Conservation (phyloP, 2,329 filamentous ascomycete genomes). For the Trichoderma citrinoviride region DNA sequence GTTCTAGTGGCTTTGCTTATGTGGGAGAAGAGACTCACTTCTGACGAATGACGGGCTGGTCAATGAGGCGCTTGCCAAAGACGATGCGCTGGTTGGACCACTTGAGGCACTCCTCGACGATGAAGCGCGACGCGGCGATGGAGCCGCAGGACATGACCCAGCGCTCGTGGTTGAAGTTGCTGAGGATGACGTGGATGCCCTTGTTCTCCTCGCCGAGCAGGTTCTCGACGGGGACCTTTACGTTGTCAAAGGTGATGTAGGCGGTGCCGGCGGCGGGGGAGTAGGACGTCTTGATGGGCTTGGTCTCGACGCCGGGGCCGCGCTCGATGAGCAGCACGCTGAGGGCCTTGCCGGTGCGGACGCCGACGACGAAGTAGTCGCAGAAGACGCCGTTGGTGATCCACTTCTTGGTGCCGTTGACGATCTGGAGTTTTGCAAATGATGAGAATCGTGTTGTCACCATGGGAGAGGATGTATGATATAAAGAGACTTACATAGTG, state of each 20-base stretch:
- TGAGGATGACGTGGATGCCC: conserved; percentile 78
- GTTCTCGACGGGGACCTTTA: conserved; percentile 78
- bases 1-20: background rate
- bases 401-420: conserved; percentile 80
- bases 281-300: conserved; percentile 77
- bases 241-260: conserved; percentile 80
- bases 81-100: conserved; percentile 86
- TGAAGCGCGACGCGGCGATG: conserved; percentile 61
- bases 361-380: conserved; percentile 81
- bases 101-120: conserved; percentile 82
- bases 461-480: too few species aligned
- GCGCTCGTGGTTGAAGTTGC: conserved; percentile 86
- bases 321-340: conserved; percentile 74
- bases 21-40: conserved; percentile 53
- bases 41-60: conserved; percentile 78
- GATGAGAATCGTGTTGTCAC: too few species aligned
- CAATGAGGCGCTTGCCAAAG: conserved; percentile 77
- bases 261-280: conserved; percentile 75
- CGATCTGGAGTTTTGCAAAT: conserved; percentile 43
- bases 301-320: conserved; percentile 72
- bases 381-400: conserved; percentile 78
- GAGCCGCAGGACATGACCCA: conserved; percentile 68
- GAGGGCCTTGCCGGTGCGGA: conserved; percentile 75
- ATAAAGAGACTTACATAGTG: conserved; percentile 55
- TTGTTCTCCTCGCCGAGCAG: conserved; percentile 80